Base-by-base conservation (phyloP, 2,329 filamentous ascomycete genomes). In the Ophiostoma sp. region DNA sequence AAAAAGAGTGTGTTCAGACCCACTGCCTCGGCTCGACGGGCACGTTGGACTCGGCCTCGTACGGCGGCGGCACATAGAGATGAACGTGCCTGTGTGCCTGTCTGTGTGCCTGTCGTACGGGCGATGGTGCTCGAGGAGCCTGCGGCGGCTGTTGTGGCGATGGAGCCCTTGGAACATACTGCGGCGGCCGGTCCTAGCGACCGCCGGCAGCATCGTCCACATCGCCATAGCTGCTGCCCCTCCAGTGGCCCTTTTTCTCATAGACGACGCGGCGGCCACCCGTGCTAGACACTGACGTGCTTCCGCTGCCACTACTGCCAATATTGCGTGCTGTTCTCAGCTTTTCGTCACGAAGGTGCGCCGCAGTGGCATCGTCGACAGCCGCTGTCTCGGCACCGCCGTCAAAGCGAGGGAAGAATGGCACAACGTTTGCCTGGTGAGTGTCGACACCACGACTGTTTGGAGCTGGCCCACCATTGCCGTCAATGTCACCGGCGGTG, bases 181-280 rank as follows among this genome's bases (percentile, higher is more conserved):
- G 55, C 25, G 70, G 57, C 28, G 71, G 75, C 70, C 33, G 75
- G 12, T 72, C 42, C 75, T 77, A 80, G 66, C 71, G 74, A 50
- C 75, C 78, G 75, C 66, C 71, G 1, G 76, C 75, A 74, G 78
- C 79, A 73, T 78, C 78, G 74, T 82, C 81, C 55, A 83, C 77
- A 45, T 80, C 79, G 39, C 81, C 81, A 64, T 82, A 79, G 36
- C 80, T 81, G 77, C 81, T 82, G 69, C 75, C 77, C 77, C 81
- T 79, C 76, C 80, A 79, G 63, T 82, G 79, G 12, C 78, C 78
- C 63, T 73, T 74, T 45, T 73, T 80, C 76, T 73, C 77, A 77
- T 63, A 50, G 15, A 73, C 68, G 3, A 69, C 78, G 63, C 68
- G 45, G 42, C 76, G 76, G 45, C 78, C 75, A 19, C 3, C n/a